phyloP scores from a whole-genome alignment of 2,329 filamentous ascomycete genomes.

The Xylariomycetidae sp. region DNA sequence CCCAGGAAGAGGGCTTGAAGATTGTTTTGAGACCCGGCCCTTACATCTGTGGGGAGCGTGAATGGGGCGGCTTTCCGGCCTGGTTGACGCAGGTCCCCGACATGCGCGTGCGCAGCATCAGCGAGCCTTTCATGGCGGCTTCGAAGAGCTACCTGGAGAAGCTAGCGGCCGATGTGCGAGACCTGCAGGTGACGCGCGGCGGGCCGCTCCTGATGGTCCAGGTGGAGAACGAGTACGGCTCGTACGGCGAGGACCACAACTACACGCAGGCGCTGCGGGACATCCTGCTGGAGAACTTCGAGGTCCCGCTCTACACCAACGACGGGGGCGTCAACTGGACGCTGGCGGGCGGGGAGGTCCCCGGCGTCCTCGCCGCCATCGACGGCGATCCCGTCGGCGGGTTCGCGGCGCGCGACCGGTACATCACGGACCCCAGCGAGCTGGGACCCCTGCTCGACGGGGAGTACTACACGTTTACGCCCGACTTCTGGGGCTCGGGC shows the following conservation, averaged over 20 bases:
- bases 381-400: slow-evolving; percentile 38
- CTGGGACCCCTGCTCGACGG: slow-evolving; percentile 43
- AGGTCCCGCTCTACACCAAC: slow-evolving; percentile 43
- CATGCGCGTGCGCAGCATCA: slow-evolving; percentile 37
- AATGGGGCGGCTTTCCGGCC: slow-evolving; percentile 45
- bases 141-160: slow-evolving; percentile 33
- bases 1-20: slow-evolving; percentile 41
- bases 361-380: slow-evolving; percentile 39
- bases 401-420: slow-evolving; percentile 36
- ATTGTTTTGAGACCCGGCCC: slow-evolving; percentile 43
- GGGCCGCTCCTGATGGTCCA: slow-evolving; percentile 47
- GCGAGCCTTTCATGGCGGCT: slow-evolving; percentile 33
- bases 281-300: slow-evolving; percentile 37
- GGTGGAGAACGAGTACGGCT: slow-evolving; percentile 48
- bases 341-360: slow-evolving; percentile 37
- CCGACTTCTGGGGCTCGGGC: slow-evolving; percentile 39
- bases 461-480: slow-evolving; percentile 43
- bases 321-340: slow-evolving; percentile 41
- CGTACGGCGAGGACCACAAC: slow-evolving; percentile 38
- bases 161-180: slow-evolving; percentile 31
- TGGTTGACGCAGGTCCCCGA: slow-evolving; percentile 38
- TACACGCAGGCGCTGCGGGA: slow-evolving; percentile 38
- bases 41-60: slow-evolving; percentile 44
- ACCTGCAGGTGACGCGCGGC: slow-evolving; percentile 35
- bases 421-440: slow-evolving; percentile 36